phyloP scores from a whole-genome alignment of 2,329 filamentous ascomycete species.

The Diaporthe velutina region DNA sequence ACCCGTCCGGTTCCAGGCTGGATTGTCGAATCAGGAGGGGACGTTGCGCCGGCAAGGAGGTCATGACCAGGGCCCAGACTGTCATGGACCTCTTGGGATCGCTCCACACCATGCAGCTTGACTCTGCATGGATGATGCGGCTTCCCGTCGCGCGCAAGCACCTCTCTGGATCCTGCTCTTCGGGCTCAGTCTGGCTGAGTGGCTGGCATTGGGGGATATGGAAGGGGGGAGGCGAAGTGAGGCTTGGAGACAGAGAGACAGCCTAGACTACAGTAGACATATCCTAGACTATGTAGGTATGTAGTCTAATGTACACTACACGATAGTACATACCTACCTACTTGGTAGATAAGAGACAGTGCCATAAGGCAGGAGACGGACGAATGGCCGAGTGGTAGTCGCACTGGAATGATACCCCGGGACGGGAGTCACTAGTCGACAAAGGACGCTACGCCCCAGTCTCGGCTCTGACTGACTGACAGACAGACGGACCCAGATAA shows the following conservation, averaged over 20 bases:
- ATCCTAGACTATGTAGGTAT: neutral
- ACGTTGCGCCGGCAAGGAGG: conserved; percentile 18
- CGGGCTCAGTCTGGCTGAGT: neutral
- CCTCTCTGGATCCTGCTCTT: neutral
- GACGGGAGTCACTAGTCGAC: conserved; percentile 15
- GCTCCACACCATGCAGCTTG: conserved; percentile 18
- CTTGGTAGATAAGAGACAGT: neutral
- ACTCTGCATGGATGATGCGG: conserved; percentile 27
- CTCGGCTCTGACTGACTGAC: neutral
- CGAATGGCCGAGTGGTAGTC: neutral
- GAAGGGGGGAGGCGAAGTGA: neutral
- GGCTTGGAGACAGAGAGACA: neutral
- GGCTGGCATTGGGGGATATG: neutral
- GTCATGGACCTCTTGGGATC: conserved; percentile 30
- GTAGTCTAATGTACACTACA: neutral
- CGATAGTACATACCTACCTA: neutral
- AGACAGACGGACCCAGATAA: neutral
- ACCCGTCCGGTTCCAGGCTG: conserved; percentile 22
- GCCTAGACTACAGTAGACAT: neutral
- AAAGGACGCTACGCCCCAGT: conserved; percentile 16
- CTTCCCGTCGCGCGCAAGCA: conserved; percentile 18
- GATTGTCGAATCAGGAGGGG: conserved; percentile 19
- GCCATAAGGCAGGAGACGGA: neutral
- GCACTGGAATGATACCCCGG: conserved; percentile 20
- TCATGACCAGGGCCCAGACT: conserved; percentile 32